Conservation (phyloP, 768 basidiomycete species). For the Termitomyces sp. region DNA sequence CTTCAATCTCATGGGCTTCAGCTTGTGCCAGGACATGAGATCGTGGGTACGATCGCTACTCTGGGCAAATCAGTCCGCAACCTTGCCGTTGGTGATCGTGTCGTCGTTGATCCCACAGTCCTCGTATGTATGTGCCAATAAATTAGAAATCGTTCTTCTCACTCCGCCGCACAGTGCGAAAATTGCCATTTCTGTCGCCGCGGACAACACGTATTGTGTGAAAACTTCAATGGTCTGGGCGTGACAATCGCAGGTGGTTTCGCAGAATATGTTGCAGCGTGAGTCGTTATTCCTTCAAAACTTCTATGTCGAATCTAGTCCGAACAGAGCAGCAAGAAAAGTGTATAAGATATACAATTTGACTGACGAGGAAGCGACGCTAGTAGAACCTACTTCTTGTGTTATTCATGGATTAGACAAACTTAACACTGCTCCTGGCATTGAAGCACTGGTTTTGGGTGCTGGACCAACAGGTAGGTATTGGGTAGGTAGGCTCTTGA, state of each 20-base stretch:
- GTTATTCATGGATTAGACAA: slow-evolving; percentile 80
- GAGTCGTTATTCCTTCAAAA: slow-evolving; percentile 16
- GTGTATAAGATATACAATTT: slow-evolving; percentile 75
- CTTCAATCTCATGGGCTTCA: slow-evolving; percentile 7
- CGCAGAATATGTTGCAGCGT: slow-evolving; percentile 72
- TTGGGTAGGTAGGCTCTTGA: slow-evolving; percentile 38
- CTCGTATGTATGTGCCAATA: slow-evolving; percentile 34
- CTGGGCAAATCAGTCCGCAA: slow-evolving; percentile 54
- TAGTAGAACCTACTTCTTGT: slow-evolving; percentile 76
- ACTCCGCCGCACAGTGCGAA: slow-evolving; percentile 25
- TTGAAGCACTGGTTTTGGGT: slow-evolving; percentile 71
- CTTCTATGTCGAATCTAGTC: neutral
- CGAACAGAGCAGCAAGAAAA: slow-evolving; percentile 47
- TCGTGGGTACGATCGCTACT: slow-evolving; percentile 20
- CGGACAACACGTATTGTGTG: slow-evolving; percentile 66
- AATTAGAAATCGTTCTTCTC: neutral
- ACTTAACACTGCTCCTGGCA: slow-evolving; percentile 61
- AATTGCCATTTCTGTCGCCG: slow-evolving; percentile 73
- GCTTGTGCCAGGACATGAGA: slow-evolving; percentile 45
- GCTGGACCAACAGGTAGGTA: slow-evolving; percentile 65
- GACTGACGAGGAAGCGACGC: slow-evolving; percentile 71
- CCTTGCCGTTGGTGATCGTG: slow-evolving; percentile 61
- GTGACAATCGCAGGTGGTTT: slow-evolving; percentile 68
- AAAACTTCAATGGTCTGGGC: slow-evolving; percentile 65
- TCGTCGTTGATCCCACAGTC: slow-evolving; percentile 60